These are phyloP conservation scores for Francoa sonchifolia DNA, from an alignment of 441 rosid species.

Conservation along the genomic window DNA sequence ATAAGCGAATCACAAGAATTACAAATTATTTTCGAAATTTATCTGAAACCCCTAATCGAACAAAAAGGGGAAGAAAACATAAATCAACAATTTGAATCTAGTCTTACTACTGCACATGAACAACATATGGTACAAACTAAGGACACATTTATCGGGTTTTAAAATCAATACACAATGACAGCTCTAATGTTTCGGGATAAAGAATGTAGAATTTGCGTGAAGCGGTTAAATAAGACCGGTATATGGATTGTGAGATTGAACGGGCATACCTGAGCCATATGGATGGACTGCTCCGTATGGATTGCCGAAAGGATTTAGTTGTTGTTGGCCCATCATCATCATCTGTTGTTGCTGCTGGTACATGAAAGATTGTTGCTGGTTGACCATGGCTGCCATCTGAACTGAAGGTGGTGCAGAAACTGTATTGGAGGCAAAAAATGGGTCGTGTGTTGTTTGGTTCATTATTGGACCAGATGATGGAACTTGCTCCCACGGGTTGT, in stretches of 20 bases:
- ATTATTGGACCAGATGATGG: constrained; percentile 43
- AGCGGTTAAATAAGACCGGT: constrained; percentile 31
- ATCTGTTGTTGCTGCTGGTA: constrained; percentile 33
- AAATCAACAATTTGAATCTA: constrained; percentile 33
- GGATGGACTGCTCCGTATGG: constrained; percentile 49
- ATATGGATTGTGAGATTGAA: constrained; percentile 68
- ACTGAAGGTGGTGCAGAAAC: constrained; percentile 54
- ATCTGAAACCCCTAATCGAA: constrained; percentile 16
- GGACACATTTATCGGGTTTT: too few species aligned
- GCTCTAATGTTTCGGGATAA: constrained; percentile 8
- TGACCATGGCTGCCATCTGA: constrained; percentile 68
- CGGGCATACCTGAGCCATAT: constrained; percentile 49
- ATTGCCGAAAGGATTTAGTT: constrained; percentile 53
- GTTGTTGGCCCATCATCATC: constrained; percentile 45
- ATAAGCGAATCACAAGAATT: too few species aligned
- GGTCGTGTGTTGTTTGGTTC: constrained; percentile 47
- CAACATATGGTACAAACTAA: constrained; percentile 34
- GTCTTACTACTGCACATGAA: constrained; percentile 33
- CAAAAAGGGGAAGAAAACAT: constrained; percentile 13
- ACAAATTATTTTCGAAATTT: too few species aligned
- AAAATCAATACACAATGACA: too few species aligned
- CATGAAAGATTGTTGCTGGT: constrained; percentile 67
- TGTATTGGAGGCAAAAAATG: constrained; percentile 44
- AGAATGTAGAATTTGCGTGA: not conserved
- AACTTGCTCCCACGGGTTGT: constrained; percentile 70